Percentiles rank a stretch among this genome's conserved stretches.
These are phyloP conservation scores for Hyaloscypha hepaticicola DNA, from an alignment of 495 filamentous ascomycete genomes.

Conservation along the genomic window DNA sequence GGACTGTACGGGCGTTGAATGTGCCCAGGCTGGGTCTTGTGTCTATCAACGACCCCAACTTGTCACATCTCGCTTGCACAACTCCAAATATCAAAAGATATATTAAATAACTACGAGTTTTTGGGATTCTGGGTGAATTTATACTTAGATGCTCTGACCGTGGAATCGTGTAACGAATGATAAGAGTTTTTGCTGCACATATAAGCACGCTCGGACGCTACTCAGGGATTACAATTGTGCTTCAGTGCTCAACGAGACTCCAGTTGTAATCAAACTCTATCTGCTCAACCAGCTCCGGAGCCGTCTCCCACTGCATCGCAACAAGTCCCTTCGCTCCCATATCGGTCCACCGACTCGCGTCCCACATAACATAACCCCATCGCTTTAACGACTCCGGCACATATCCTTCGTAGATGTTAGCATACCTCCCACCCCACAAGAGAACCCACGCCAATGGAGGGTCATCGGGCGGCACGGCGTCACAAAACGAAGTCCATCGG, in stretches of 20 bases:
- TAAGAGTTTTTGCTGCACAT: background rate
- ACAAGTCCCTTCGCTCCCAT: slow-evolving; percentile 8
- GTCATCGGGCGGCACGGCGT: background rate
- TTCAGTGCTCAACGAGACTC: background rate
- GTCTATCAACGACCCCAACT: no score
- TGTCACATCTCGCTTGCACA: no score
- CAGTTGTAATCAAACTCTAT: background rate
- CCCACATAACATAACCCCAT: slow-evolving; percentile 16
- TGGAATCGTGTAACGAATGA: slow-evolving; percentile 1
- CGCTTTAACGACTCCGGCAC: background rate
- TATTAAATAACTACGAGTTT: no score
- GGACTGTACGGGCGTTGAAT: no score
- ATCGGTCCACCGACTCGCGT: background rate
- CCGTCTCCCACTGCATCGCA: slow-evolving; percentile 3
- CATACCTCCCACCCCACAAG: slow-evolving; percentile 4
- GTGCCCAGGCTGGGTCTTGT: no score
- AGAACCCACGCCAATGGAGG: slow-evolving; percentile 12
- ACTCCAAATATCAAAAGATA: no score
- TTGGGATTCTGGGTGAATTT: no score
- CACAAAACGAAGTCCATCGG: slow-evolving; percentile 3
- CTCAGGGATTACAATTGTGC: background rate
- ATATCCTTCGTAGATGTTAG: slow-evolving; percentile 11
- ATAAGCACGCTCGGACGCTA: background rate
- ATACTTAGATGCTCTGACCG: background rate
- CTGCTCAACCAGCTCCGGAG: slow-evolving; percentile 2